Evolutionary conservation across 106 monocot genomes (phyloP), one percentile per base, ranked within the genome.

Genomic region (Phalaenopsis equestris): DNA sequence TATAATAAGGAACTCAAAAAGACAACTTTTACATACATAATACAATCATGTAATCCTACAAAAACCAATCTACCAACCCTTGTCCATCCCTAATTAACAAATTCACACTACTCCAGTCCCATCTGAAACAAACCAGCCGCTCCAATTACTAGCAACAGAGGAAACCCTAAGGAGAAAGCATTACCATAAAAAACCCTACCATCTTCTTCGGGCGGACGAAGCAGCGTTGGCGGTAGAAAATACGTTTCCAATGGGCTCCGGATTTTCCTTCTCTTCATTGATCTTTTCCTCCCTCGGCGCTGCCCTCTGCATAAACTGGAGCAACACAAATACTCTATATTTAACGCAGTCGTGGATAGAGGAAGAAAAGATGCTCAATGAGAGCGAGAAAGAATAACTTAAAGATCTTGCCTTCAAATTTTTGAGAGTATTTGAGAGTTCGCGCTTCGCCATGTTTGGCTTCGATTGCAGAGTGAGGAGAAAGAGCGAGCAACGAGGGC

Each of bases 251-350:
- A 37, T 56, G n/a, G 73, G 49, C 45, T 79, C 76, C 49, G n/a
- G 49, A 47, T 24, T 75, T 45, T 75, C 77, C 73, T 76, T 78
- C 45, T 75, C 52, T 49, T 78, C 75, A 73, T 64, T 74, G 1
- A 52, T 16, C 73, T 89, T 89, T 17, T 74, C 78, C 38, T 75
- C 80, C 75, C 74, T 85, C 23, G 78, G 78, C 17, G 84, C 70
- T 1, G 74, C 79, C 77, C 88, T 78, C 74, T 90, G 90, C 90
- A 90, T 90, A 43, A 90, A 90, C 90, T 90, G 85, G 11, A 84
- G 78, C 19, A 75, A 81, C 45, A 61, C 16, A 16, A 45, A 21
- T 46, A 30, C 15, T 77, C 42, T 83, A 19, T 52, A 21, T 15
- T 16, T 12, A 45, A 16, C 9, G 18, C 7, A 74, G 11, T 42